Percentiles rank a stretch among this genome's conserved stretches.
Evolutionary conservation across 148 eudicot species (phyloP).

Genomic region (Camellia sinensis): DNA sequence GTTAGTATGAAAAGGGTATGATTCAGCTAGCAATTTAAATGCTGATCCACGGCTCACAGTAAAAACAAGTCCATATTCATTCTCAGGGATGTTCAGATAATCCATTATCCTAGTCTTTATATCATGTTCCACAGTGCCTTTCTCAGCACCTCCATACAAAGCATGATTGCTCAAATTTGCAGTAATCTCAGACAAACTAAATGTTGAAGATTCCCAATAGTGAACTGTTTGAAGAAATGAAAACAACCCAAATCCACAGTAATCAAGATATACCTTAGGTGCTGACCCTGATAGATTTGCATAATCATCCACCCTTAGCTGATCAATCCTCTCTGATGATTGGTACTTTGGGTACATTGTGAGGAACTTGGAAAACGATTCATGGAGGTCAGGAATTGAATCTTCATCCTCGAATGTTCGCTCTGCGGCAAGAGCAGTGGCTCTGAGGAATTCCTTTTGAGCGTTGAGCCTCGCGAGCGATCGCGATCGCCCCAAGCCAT

Average conservation of each 20-base stretch:
- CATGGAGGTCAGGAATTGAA: constrained; percentile 59
- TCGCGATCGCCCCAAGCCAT: constrained; percentile 70
- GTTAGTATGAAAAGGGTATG: constrained; percentile 94
- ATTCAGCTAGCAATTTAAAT: constrained; percentile 84
- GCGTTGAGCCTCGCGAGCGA: constrained; percentile 75
- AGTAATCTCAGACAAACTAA: constrained; percentile 89
- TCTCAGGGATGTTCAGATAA: constrained; percentile 92
- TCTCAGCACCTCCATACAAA: constrained; percentile 86
- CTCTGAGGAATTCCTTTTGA: constrained; percentile 81
- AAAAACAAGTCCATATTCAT: constrained; percentile 90
- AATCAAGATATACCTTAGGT: constrained; percentile 91
- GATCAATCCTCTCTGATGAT: constrained; percentile 79
- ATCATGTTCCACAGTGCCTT: constrained; percentile 88
- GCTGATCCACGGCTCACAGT: constrained; percentile 98
- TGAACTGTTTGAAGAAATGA: constrained; percentile 78
- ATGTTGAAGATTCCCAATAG: constrained; percentile 81
- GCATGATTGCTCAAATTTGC: constrained; percentile 94
- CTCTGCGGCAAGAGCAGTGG: constrained; percentile 91
- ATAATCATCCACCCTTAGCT: constrained; percentile 81
- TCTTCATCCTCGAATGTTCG: constrained; percentile 56
- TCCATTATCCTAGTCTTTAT: constrained; percentile 81
- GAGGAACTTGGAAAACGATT: constrained; percentile 77
- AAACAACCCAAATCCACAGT: constrained; percentile 97
- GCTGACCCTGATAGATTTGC: constrained; percentile 52
- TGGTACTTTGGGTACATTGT: constrained; percentile 84